Percentiles rank a stretch among this genome's conserved stretches.
Conservation (phyloP, 495 filamentous ascomycete species). For the Daldinia bambusicola region DNA sequence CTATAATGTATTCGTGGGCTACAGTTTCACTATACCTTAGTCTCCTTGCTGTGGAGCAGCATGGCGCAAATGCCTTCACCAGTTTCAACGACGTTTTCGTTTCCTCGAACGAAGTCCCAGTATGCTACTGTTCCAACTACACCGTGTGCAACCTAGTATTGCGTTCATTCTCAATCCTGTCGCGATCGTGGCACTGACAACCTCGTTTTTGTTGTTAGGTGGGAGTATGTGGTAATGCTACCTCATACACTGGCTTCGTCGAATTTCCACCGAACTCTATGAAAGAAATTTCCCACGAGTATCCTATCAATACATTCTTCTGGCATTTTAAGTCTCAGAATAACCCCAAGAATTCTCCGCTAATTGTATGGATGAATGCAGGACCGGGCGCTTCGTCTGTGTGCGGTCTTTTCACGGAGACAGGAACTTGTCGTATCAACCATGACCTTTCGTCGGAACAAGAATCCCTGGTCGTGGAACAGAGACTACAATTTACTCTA, state of each 20-base stretch:
- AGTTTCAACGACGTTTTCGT: neutral
- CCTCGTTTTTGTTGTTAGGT: conserved; percentile 26
- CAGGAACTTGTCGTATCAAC: conserved; percentile 54
- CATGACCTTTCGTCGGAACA: conserved; percentile 61
- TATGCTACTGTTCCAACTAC: neutral
- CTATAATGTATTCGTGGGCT: neutral
- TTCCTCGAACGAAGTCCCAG: neutral
- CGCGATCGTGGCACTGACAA: neutral
- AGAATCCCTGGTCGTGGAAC: conserved; percentile 69
- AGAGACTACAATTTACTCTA: conserved; percentile 76
- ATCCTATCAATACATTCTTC: conserved; percentile 78
- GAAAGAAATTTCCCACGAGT: conserved; percentile 54
- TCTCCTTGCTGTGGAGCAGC: neutral
- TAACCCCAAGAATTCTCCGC: conserved; percentile 63
- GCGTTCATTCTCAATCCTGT: neutral
- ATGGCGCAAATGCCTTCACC: neutral
- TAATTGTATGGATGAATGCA: conserved; percentile 73
- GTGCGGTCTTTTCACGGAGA: conserved; percentile 69
- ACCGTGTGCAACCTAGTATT: neutral
- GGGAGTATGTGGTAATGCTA: conserved; percentile 44
- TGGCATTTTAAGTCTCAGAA: conserved; percentile 77
- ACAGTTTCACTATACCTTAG: neutral
- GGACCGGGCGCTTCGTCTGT: conserved; percentile 69
- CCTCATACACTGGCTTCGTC: conserved; percentile 59
- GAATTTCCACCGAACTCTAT: conserved; percentile 50